These are phyloP conservation scores for Bolboschoenoplectus hybrid DNA, from an alignment of 202 grass and related monocot species.

Conservation along the genomic window DNA sequence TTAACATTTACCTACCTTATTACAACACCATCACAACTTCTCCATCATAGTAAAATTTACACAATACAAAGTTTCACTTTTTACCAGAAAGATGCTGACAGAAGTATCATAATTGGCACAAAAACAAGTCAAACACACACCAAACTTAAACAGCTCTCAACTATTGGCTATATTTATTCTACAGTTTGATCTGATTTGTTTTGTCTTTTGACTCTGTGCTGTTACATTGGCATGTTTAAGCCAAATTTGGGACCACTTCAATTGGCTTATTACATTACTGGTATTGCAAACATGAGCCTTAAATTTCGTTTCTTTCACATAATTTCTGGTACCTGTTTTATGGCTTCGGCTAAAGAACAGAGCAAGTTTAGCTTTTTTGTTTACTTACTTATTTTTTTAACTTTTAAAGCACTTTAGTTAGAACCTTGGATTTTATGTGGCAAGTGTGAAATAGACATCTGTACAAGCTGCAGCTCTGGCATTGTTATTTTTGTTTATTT, in stretches of 20 bases:
- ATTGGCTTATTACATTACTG: neutral
- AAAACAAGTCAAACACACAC: conserved; percentile 6
- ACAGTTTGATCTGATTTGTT: conserved; percentile 5
- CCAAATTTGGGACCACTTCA: conserved; percentile 27
- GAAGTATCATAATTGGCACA: neutral
- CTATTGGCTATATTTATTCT: neutral
- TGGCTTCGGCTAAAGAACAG: conserved; percentile 19
- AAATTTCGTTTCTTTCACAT: conserved; percentile 29
- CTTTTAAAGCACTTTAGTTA: neutral
- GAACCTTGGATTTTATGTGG: neutral
- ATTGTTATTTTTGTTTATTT: too few species aligned
- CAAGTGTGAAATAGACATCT: neutral
- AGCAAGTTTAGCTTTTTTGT: neutral
- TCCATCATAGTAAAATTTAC: neutral
- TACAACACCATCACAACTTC: too few species aligned
- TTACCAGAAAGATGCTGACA: neutral
- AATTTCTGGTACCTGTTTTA: conserved; percentile 28
- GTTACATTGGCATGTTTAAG: conserved; percentile 21
- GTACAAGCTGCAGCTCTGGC: neutral
- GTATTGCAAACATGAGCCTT: conserved; percentile 7
- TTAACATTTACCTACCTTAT: too few species aligned
- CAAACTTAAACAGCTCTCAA: conserved; percentile 18
- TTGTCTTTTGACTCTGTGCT: conserved; percentile 7
- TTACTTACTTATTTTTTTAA: neutral
- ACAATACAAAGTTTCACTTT: neutral